Conservation (phyloP, 23 red algal species). For the Gracilaria gracilis region DNA sequence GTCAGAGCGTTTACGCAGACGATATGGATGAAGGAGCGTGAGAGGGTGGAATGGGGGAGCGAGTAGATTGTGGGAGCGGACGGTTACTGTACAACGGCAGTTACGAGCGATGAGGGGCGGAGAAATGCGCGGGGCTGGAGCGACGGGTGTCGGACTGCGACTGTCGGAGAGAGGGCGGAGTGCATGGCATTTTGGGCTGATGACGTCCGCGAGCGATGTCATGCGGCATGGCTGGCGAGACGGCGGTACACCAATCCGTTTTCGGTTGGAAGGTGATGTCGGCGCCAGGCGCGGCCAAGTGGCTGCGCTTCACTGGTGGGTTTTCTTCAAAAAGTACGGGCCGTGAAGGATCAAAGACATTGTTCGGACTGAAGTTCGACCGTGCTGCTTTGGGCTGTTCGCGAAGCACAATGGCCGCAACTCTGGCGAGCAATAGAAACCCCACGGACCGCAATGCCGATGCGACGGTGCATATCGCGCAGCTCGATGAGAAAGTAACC, state of each 20-base stretch:
- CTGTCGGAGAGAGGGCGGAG: background rate
- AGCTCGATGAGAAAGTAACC: slow-evolving; percentile 75
- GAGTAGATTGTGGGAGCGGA: background rate
- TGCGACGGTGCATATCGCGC: slow-evolving; percentile 85
- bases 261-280: slow-evolving; percentile 21
- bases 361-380: too few species aligned
- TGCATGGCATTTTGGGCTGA: background rate
- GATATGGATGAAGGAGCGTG: background rate
- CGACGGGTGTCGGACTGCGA: background rate
- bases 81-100: background rate
- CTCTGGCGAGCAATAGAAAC: slow-evolving; percentile 59
- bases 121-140: background rate
- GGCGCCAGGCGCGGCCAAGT: background rate
- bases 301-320: background rate
- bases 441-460: slow-evolving; percentile 80
- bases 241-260: background rate
- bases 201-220: slow-evolving; percentile 4
- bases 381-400: too few species aligned
- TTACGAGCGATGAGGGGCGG: background rate
- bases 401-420: slow-evolving; percentile 9
- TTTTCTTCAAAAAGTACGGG: background rate
- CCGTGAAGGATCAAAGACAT: background rate
- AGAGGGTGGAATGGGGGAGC: background rate
- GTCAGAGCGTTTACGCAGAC: background rate
- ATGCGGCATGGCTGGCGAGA: background rate